Evolutionary conservation across 306 rosid species (phyloP).

Genomic region (Ceratonia siliqua): DNA sequence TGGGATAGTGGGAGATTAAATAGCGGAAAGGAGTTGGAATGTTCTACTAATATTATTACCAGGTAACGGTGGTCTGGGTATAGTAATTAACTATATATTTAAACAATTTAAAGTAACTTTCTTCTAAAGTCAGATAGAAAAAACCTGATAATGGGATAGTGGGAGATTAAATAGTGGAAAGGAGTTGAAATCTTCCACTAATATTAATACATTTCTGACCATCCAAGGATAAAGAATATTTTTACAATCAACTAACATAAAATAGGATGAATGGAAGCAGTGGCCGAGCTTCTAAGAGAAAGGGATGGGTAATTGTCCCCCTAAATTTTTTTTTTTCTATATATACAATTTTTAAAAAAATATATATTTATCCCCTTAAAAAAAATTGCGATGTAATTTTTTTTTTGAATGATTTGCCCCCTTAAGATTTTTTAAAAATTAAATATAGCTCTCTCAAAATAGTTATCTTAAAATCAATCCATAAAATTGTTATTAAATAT

Average conservation of each 20-base stretch:
- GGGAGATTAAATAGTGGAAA: neutral
- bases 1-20: neutral
- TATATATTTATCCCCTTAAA: too few relatives aligned
- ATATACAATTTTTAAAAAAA: too few relatives aligned
- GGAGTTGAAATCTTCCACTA: constrained; percentile 28
- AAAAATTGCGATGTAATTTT: too few relatives aligned
- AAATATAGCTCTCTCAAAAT: too few relatives aligned
- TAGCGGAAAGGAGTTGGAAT: constrained; percentile 15
- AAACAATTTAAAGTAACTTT: neutral
- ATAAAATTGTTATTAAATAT: too few relatives aligned
- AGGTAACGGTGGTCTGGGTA: neutral
- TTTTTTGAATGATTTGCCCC: too few relatives aligned
- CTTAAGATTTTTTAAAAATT: too few relatives aligned
- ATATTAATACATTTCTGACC: neutral
- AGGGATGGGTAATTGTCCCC: too few relatives aligned
- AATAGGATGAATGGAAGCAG: neutral
- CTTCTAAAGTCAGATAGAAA: neutral
- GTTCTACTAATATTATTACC: constrained; percentile 17
- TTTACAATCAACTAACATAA: neutral
- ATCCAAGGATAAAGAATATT: constrained; percentile 1
- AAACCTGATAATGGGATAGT: neutral
- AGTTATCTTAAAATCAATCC: too few relatives aligned
- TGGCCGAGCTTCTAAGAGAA: too few relatives aligned
- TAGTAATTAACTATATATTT: neutral
- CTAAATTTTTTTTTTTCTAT: too few relatives aligned